Percentiles rank a stretch among this genome's conserved stretches.
These are phyloP conservation scores for Teratosphaeria destructans DNA, from an alignment of 2,329 filamentous ascomycete genomes.

Conservation along the genomic window DNA sequence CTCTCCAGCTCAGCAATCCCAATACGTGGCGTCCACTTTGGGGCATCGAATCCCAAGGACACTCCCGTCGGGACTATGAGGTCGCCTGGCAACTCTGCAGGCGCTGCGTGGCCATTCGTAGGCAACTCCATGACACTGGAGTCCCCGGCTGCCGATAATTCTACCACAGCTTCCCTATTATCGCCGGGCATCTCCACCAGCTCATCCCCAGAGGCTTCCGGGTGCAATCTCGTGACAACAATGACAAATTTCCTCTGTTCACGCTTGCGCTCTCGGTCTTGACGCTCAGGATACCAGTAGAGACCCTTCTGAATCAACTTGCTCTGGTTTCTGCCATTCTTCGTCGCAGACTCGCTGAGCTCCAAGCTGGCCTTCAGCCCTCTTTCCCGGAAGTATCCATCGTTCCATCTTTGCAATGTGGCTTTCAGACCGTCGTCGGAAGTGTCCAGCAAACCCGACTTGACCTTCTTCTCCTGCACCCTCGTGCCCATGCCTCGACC, in stretches of 20 bases:
- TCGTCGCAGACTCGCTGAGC: conserved; percentile 12
- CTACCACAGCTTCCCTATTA: not conserved
- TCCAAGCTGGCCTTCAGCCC: conserved; percentile 12
- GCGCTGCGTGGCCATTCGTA: not conserved
- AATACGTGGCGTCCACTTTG: not conserved
- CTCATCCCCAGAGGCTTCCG: not conserved
- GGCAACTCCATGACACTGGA: conserved; percentile 2
- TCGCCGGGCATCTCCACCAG: not conserved
- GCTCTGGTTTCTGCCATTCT: conserved; percentile 7
- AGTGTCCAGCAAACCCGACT: conserved; percentile 9
- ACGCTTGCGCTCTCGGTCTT: conserved; percentile 10
- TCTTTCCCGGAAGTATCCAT: conserved; percentile 13
- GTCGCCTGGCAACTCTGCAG: conserved; percentile 4
- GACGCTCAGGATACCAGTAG: conserved; percentile 6
- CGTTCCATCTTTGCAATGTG: conserved; percentile 16
- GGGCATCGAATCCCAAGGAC: not conserved
- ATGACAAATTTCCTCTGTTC: conserved; percentile 17
- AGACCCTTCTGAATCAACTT: conserved; percentile 7
- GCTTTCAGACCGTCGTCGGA: conserved; percentile 10
- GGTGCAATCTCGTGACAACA: conserved; percentile 11
- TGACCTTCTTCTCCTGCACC: conserved; percentile 14
- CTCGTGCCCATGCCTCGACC: conserved; percentile 10
- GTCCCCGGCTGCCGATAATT: conserved; percentile 2
- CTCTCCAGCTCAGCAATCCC: conserved; percentile 1
- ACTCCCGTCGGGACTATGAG: not conserved